These are phyloP conservation scores for Cornus kousa DNA, from an alignment of 148 eudicot species.

Conservation along the genomic window DNA sequence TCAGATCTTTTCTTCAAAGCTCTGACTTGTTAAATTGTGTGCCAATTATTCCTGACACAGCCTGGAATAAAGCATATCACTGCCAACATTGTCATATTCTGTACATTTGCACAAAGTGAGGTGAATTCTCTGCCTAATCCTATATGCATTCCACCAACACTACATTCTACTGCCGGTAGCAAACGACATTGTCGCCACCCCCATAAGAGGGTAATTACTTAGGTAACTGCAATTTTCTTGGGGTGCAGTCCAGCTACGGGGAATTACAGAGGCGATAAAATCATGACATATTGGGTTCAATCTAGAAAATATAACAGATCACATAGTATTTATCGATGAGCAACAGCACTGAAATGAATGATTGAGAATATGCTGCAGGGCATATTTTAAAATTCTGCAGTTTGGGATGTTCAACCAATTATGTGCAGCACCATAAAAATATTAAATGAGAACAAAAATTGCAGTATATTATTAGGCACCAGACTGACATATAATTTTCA, in stretches of 20 bases:
- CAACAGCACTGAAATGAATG: background rate
- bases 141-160: background rate
- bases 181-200: conserved; percentile 2
- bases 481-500: background rate
- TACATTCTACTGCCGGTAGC: background rate
- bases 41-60: background rate
- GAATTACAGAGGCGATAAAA: background rate
- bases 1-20: background rate
- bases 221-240: conserved; percentile 7
- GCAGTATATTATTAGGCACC: background rate
- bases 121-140: background rate
- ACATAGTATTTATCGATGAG: background rate
- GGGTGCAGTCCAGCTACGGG: conserved; percentile 16
- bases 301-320: background rate
- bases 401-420: background rate
- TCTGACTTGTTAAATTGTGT: conserved; percentile 8
- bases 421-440: background rate
- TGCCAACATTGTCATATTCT: background rate
- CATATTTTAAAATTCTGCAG: background rate
- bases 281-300: background rate
- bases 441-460: background rate
- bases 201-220: background rate
- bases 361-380: conserved; percentile 1
- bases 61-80: background rate
- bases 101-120: background rate